These are phyloP conservation scores for Nitzschia palea DNA, from an alignment of 108 stramenopile species.

Conservation along the genomic window DNA sequence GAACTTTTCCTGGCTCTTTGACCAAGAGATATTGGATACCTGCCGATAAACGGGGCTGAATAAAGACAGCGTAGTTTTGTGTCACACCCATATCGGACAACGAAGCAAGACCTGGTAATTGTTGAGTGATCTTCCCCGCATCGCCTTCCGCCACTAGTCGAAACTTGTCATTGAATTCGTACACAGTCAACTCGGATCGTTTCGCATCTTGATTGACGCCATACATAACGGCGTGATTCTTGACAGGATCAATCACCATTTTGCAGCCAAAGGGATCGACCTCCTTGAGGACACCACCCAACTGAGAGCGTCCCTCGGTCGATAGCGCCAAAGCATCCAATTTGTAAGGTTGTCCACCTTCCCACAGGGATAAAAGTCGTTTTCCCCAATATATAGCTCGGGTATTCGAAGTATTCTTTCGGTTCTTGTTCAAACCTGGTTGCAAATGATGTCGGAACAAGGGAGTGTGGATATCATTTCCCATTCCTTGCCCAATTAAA, in stretches of 20 bases:
- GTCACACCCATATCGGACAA: slow-evolving; percentile 79
- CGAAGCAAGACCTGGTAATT: slow-evolving; percentile 72
- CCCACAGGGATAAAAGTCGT: slow-evolving; percentile 72
- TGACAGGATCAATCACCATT: slow-evolving; percentile 55
- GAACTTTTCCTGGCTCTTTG: slow-evolving; percentile 75
- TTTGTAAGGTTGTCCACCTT: slow-evolving; percentile 85
- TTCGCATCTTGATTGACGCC: slow-evolving; percentile 49
- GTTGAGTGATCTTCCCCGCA: slow-evolving; percentile 45
- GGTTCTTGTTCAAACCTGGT: slow-evolving; percentile 73
- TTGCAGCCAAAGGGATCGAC: slow-evolving; percentile 62
- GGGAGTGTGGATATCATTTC: slow-evolving; percentile 73
- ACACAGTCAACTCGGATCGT: slow-evolving; percentile 59
- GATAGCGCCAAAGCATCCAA: slow-evolving; percentile 72
- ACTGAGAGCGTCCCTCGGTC: slow-evolving; percentile 76
- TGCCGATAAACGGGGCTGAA: slow-evolving; percentile 59
- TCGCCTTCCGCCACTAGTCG: slow-evolving; percentile 45
- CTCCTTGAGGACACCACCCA: slow-evolving; percentile 80
- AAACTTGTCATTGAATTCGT: slow-evolving; percentile 81
- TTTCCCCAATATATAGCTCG: slow-evolving; percentile 76
- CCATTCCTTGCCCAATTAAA: slow-evolving; percentile 27
- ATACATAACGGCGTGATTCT: slow-evolving; percentile 74
- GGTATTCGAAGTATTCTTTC: slow-evolving; percentile 85
- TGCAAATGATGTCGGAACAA: slow-evolving; percentile 77
- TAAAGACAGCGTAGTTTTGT: slow-evolving; percentile 73
- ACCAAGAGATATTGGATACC: slow-evolving; percentile 73